Percentiles rank a stretch among this genome's conserved stretches.
These are phyloP conservation scores for Suhomyces maxii DNA, from an alignment of 1,139 yeast species.

Conservation along the genomic window DNA sequence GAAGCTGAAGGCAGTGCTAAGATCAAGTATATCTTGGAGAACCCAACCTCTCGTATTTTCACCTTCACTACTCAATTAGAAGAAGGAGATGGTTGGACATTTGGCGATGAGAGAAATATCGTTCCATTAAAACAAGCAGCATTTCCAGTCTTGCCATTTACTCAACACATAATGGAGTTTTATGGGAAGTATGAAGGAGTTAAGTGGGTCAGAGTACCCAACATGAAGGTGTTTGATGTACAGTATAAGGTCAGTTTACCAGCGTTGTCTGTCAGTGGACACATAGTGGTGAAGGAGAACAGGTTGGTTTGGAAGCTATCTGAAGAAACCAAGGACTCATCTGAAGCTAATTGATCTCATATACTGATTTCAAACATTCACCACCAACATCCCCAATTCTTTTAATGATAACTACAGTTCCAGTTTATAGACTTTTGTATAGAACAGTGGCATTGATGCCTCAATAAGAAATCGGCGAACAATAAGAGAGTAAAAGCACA, in stretches of 20 bases:
- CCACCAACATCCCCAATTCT: too few species aligned
- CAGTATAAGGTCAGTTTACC: slow-evolving; percentile 67
- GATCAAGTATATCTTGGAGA: slow-evolving; percentile 61
- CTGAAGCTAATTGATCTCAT: too few species aligned
- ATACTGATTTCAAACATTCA: too few species aligned
- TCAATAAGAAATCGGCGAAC: too few species aligned
- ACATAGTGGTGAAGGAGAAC: slow-evolving; percentile 18
- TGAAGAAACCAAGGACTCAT: too few species aligned
- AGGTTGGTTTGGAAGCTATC: slow-evolving; percentile 6
- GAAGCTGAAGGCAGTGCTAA: slow-evolving; percentile 19
- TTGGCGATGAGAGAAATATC: slow-evolving; percentile 28
- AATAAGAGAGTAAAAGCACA: too few species aligned
- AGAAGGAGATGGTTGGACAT: slow-evolving; percentile 28
- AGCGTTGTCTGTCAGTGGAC: slow-evolving; percentile 44
- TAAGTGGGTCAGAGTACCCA: slow-evolving; percentile 48
- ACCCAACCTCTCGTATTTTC: slow-evolving; percentile 70
- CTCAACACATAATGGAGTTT: slow-evolving; percentile 45
- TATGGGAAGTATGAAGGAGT: slow-evolving; percentile 30
- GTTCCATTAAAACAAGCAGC: slow-evolving; percentile 30
- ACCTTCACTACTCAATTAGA: slow-evolving; percentile 55
- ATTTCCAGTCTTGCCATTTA: slow-evolving; percentile 63
- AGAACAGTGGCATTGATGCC: too few species aligned
- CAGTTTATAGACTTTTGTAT: too few species aligned
- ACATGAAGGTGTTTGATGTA: slow-evolving; percentile 60
- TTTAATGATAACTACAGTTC: too few species aligned